Evolutionary conservation across 1,284 basidiomycete genomes (phyloP).

Genomic region (Austropuccinia psidii): DNA sequence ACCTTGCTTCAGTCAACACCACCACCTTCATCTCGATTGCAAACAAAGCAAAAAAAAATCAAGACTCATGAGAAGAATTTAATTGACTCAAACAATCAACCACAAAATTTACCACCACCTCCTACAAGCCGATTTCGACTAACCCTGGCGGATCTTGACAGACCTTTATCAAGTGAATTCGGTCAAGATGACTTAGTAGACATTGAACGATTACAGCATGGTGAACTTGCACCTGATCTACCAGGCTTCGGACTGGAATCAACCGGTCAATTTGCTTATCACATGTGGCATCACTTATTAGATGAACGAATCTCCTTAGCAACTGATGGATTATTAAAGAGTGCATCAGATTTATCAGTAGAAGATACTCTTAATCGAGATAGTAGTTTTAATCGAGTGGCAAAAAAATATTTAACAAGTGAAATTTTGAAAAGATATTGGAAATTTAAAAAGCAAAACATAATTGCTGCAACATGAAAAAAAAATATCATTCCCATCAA

Average conservation of each 20-base stretch:
- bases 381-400: constrained; percentile 29
- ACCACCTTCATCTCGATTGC: not conserved
- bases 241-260: constrained; percentile 19
- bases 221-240: constrained; percentile 1
- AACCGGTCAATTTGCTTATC: constrained; percentile 31
- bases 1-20: not conserved
- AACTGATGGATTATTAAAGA: constrained; percentile 13
- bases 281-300: constrained; percentile 36
- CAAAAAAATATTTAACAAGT: constrained; percentile 16
- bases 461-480: not conserved
- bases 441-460: constrained; percentile 2
- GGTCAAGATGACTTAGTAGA: not conserved
- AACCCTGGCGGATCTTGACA: not conserved
- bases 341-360: not conserved
- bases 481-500: not conserved
- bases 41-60: too few relatives aligned
- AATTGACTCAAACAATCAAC: not conserved
- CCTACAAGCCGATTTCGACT: constrained; percentile 16
- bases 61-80: too few relatives aligned
- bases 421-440: constrained; percentile 19
- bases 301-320: constrained; percentile 29
- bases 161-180: not conserved
- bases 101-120: not conserved
- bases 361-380: constrained; percentile 23
- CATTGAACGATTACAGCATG: constrained; percentile 16